Evolutionary conservation across 108 stramenopile species (phyloP), one percentile per base, ranked within the genome.

Genomic region (Cyclotella kingstonii): DNA sequence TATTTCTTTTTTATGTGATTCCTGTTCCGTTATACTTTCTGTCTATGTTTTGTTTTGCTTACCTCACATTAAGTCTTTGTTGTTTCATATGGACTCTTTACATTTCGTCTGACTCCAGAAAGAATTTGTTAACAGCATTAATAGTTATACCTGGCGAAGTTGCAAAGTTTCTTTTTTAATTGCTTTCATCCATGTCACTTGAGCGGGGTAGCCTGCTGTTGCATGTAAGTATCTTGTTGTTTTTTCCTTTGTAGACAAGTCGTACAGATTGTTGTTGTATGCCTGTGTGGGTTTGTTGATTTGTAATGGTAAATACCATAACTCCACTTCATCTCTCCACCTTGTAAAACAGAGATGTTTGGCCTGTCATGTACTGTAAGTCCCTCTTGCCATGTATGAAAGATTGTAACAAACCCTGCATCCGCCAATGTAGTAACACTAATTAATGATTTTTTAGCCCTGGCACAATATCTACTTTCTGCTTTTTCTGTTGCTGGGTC

Each of bases 61-160:
- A 21, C 35, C 33, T 50, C 0, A 69, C 40, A 26, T 44, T 44
- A 40, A 57, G 29, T 21, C 54, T 48, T 30, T 47, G 31, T 42
- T 70, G 67, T 12, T 64, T 55, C 47, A 70, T 29, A 48, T 77
- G 68, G 6, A 68, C 76, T 58, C 70, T 77, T 28, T 31, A 15
- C 0, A 14, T 33, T 70, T 34, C 14, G 25, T 52, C 50, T 27
- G 2, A 52, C n/a, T 52, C 25, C 8, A 12, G 50, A 26, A 52
- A 52, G 23, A 18, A 22, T n/a, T 56, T 29, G 1, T 40, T 57
- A 3, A 57, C 38, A 12, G 4, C 25, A 2, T 38, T 40, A 0
- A 41, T 8, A 12, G 39, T 27, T 4, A 57, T n/a, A 0, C 56
- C 56, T 1, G 56, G 45, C 2, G 23, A 46, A 1, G 45, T 46